These are phyloP conservation scores for Arabidopsis suecica DNA, from an alignment of 345 rosid genomes.

Conservation along the genomic window DNA sequence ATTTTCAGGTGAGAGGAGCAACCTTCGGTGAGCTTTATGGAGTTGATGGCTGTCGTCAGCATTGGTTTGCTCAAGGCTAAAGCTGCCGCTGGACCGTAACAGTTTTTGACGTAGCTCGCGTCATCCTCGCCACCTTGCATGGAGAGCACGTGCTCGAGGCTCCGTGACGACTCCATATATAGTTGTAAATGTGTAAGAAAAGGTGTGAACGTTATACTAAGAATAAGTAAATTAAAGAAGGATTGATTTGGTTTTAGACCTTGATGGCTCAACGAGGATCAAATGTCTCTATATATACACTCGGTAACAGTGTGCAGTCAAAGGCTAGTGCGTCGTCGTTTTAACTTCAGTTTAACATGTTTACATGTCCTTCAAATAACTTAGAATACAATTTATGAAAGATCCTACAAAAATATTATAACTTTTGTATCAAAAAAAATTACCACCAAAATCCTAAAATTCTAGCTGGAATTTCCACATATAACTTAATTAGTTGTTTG, in stretches of 20 bases:
- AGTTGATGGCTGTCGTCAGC: constrained; percentile 50
- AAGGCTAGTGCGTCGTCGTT: background rate
- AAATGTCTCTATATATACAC: background rate
- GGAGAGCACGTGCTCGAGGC: constrained; percentile 53
- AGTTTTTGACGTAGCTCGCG: constrained; percentile 58
- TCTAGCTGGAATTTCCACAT: background rate
- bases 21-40: constrained; percentile 45
- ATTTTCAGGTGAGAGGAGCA: constrained; percentile 41
- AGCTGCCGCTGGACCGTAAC: constrained; percentile 54
- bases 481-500: background rate
- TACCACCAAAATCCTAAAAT: background rate
- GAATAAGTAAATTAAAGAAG: background rate
- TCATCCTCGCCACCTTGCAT: constrained; percentile 67
- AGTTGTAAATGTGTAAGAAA: background rate
- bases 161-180: constrained; percentile 37
- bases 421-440: background rate
- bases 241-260: background rate
- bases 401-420: background rate
- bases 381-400: background rate
- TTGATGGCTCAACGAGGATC: background rate
- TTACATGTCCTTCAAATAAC: background rate
- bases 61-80: constrained; percentile 53
- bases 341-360: background rate
- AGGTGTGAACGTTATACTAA: constrained; percentile 10
- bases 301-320: background rate